Conservation (phyloP, 805 yeast species). For the Wickerhamomyces subpelliculosus region DNA sequence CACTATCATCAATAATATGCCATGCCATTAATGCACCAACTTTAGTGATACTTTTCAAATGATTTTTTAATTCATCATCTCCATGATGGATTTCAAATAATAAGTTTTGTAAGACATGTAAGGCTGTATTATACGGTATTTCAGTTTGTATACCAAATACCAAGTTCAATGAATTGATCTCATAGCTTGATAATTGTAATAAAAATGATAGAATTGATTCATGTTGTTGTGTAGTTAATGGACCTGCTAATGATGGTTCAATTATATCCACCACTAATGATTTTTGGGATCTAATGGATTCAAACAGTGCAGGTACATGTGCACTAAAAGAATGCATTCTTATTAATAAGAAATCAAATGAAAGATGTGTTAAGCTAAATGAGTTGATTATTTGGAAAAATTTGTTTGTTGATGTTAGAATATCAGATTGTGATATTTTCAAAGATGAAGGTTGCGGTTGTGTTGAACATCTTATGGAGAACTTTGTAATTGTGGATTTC, state of each 20-base stretch:
- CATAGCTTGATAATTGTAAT: background rate
- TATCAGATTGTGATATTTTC: too few species aligned
- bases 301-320: too few species aligned
- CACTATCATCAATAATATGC: conserved; percentile 14
- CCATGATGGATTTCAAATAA: too few species aligned
- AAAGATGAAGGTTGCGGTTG: background rate
- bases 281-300: background rate
- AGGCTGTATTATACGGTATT: conserved; percentile 4
- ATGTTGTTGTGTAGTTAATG: conserved; percentile 4
- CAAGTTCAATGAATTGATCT: conserved; percentile 6
- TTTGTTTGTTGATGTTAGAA: too few species aligned
- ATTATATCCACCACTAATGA: conserved; percentile 5
- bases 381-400: too few species aligned
- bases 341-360: background rate
- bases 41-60: background rate
- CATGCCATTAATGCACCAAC: conserved; percentile 15
- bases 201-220: conserved; percentile 1
- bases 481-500: background rate
- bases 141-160: conserved; percentile 18
- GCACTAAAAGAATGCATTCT: too few species aligned
- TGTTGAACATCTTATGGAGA: conserved; percentile 2
- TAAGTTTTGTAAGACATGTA: conserved; percentile 1
- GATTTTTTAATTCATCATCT: too few species aligned
- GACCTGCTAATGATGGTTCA: conserved; percentile 12
- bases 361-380: background rate